Conservation (phyloP, 2,329 filamentous ascomycete genomes). For the Claviceps quebecensis region DNA sequence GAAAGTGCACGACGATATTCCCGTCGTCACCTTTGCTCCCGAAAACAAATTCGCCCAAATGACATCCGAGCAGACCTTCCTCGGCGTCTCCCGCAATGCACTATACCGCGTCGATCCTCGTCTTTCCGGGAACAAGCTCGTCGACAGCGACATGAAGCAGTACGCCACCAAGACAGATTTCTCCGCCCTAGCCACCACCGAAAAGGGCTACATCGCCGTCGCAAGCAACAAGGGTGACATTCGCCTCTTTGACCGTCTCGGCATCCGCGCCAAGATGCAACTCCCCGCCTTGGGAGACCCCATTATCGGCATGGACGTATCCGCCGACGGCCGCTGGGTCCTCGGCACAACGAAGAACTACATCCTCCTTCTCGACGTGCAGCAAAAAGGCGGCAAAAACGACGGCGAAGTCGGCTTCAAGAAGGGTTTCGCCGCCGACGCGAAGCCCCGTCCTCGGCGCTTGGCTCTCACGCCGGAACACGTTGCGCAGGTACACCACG, state of each 20-base stretch:
- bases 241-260: slow-evolving; percentile 86
- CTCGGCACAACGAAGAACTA: slow-evolving; percentile 91
- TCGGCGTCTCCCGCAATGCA: slow-evolving; percentile 85
- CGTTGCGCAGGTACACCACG: slow-evolving; percentile 93
- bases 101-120: slow-evolving; percentile 90
- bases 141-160: slow-evolving; percentile 86
- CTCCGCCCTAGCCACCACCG: slow-evolving; percentile 83
- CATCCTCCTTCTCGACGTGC: slow-evolving; percentile 78
- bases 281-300: slow-evolving; percentile 90
- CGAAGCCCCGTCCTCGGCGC: slow-evolving; percentile 84
- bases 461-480: slow-evolving; percentile 81
- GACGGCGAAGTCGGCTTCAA: slow-evolving; percentile 98
- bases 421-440: slow-evolving; percentile 78
- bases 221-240: slow-evolving; percentile 97
- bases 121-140: slow-evolving; percentile 77
- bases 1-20: slow-evolving; percentile 95
- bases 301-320: slow-evolving; percentile 89
- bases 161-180: slow-evolving; percentile 97
- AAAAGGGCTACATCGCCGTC: slow-evolving; percentile 92
- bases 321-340: slow-evolving; percentile 90
- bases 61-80: slow-evolving; percentile 87
- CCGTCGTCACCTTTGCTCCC: slow-evolving; percentile 79
- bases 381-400: slow-evolving; percentile 89
- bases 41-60: slow-evolving; percentile 98
- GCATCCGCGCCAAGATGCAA: slow-evolving; percentile 94